Conservation (phyloP, 2,329 filamentous ascomycete species). For the Coleophoma crateriformis region DNA sequence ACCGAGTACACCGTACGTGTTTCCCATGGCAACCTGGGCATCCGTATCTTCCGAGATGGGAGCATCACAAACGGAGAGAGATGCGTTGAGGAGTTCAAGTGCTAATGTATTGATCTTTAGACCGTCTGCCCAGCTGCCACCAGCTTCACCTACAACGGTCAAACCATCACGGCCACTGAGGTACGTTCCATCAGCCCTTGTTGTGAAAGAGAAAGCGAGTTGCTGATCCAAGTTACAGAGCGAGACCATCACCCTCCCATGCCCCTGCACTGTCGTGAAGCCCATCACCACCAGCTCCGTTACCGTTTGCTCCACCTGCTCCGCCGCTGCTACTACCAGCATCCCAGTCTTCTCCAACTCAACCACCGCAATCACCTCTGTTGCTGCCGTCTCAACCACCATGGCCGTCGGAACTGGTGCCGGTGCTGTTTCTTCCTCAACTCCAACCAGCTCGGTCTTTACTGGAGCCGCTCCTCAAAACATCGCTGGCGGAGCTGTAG, state of each 20-base stretch:
- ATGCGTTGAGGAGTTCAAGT: neutral
- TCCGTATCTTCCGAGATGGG: neutral
- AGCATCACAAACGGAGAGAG: neutral
- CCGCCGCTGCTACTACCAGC: slow-evolving; percentile 8
- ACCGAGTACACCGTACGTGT: slow-evolving; percentile 30
- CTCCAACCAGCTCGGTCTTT: slow-evolving; percentile 40
- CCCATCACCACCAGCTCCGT: slow-evolving; percentile 47
- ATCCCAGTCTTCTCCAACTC: slow-evolving; percentile 14
- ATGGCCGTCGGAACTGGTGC: slow-evolving; percentile 9
- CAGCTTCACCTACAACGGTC: slow-evolving; percentile 35
- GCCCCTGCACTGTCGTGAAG: slow-evolving; percentile 63
- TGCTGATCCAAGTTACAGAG: neutral
- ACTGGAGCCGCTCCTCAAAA: slow-evolving; percentile 46
- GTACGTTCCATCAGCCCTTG: slow-evolving; percentile 25
- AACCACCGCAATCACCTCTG: slow-evolving; percentile 19
- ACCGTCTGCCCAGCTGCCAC: slow-evolving; percentile 49
- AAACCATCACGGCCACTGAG: slow-evolving; percentile 44
- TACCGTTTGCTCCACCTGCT: slow-evolving; percentile 47
- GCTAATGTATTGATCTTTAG: neutral
- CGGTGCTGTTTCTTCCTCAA: slow-evolving; percentile 21
- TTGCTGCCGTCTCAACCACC: slow-evolving; percentile 23
- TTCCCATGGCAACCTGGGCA: neutral
- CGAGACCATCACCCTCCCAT: slow-evolving; percentile 67
- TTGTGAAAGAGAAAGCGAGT: neutral
- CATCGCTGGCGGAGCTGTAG: slow-evolving; percentile 52